Evolutionary conservation across 192 early-diverging fungal species (phyloP).

Genomic region (Lobulomyces angularis): DNA sequence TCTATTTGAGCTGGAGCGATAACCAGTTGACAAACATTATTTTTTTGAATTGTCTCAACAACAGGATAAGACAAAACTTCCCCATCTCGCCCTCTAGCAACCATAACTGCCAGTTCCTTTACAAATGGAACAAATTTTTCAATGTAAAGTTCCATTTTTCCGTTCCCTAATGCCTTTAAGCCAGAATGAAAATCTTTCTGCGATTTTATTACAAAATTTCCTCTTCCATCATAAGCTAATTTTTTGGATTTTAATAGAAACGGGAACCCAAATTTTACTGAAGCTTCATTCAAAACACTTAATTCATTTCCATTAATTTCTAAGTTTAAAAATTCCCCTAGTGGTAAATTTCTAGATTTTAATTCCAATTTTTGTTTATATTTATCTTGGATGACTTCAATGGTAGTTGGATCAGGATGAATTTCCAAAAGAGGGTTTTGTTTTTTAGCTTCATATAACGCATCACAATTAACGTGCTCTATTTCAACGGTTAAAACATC

Average conservation of each 20-base stretch:
- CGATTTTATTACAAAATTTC: conserved; percentile 78
- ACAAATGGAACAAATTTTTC: conserved; percentile 88
- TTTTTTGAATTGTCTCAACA: conserved; percentile 93
- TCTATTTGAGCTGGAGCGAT: conserved; percentile 94
- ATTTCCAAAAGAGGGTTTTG: too few species aligned
- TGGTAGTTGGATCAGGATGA: conserved; percentile 70
- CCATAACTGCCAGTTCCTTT: conserved; percentile 97
- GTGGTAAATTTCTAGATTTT: conserved; percentile 38
- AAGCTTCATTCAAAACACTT: conserved; percentile 30
- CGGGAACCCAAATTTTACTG: conserved; percentile 68
- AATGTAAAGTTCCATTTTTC: conserved; percentile 67
- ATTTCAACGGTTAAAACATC: conserved; percentile 95
- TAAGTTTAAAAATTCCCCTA: conserved; percentile 58
- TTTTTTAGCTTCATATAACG: conserved; percentile 37
- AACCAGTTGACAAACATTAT: conserved; percentile 92
- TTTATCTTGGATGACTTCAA: conserved; percentile 93
- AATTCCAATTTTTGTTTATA: conserved; percentile 79
- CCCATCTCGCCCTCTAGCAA: conserved; percentile 63
- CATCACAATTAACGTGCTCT: conserved; percentile 78
- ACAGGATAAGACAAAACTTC: conserved; percentile 76
- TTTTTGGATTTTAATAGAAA: conserved; percentile 92
- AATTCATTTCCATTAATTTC: conserved; percentile 29
- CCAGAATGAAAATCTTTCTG: conserved; percentile 53
- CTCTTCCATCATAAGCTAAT: conserved; percentile 88
- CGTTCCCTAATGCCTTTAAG: conserved; percentile 45